phyloP scores from a whole-genome alignment of 164 flowering plant species.

The Sedum album region DNA sequence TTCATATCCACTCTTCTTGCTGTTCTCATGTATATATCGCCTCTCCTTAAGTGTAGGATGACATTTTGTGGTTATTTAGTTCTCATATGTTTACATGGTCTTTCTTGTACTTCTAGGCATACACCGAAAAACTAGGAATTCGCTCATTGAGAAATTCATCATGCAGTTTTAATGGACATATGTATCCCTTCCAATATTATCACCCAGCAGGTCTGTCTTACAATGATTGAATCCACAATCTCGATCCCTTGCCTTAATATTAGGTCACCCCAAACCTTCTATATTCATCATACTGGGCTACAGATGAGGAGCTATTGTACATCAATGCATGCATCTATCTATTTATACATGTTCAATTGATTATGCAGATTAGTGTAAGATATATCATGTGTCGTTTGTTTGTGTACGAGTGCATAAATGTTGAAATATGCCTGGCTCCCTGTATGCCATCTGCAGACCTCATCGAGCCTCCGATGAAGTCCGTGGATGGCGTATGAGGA shows the following conservation, averaged over 20 bases:
- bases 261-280: too few species aligned
- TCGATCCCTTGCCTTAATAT: too few species aligned
- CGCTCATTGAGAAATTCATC: too few species aligned
- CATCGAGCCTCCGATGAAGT: constrained; percentile 33
- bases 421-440: constrained; percentile 60
- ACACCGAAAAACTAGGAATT: not conserved
- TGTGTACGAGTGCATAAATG: not conserved
- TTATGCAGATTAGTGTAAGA: not conserved
- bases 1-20: not conserved
- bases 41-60: not conserved
- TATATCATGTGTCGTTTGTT: not conserved
- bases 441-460: constrained; percentile 56
- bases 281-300: too few species aligned
- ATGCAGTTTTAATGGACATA: too few species aligned
- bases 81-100: not conserved
- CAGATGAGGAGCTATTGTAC: too few species aligned
- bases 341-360: not conserved
- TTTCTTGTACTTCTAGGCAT: not conserved
- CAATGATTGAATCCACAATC: too few species aligned
- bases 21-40: too few species aligned
- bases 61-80: not conserved
- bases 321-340: constrained; percentile 7
- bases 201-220: too few species aligned
- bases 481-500: constrained; percentile 59
- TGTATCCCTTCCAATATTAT: too few species aligned